Evolutionary conservation across 352 stramenopile genomes (phyloP), one percentile per base, ranked within the genome.

Genomic region (Halophytophthora polymorphica): DNA sequence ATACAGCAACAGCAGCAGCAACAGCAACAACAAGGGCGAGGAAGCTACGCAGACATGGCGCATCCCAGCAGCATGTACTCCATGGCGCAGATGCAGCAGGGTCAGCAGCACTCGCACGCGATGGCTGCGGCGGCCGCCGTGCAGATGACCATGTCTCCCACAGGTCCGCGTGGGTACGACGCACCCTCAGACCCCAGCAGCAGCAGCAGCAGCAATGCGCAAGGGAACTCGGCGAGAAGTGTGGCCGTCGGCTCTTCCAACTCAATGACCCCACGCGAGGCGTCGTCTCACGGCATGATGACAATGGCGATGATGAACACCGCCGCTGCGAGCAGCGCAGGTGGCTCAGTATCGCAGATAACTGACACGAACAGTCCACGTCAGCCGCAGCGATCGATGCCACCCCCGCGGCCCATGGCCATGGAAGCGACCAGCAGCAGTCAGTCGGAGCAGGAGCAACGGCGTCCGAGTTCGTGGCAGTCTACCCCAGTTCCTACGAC

Each of bases 231-330:
- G 48, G 22, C 23, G 25, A 67, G 44, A 39, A 49, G 28, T 18
- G 61, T 55, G 23, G 47, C n/a, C 22, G 57, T 48, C 6, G 45
- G 51, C 8, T 43, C 42, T 10, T 52, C 61, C 1, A 60, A 31
- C 8, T 34, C 58, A 45, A 65, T 77, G 29, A 51, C 56, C 12
- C 65, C 62, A 11, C 71, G 76, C 19, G 76, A 88, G 25, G 56
- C 50, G 1, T 68, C 77, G 4, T 79, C 76, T 19, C 74, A 56
- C 18, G 53, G 68, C 37, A 88, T 90, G 64, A 65, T 86, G 48
- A 77, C 64, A 50, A 65, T 87, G 41, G 61, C 64, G 10, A 77
- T 82, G 53, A 73, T 83, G 59, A 76, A 73, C 39, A 75, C 62
- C 34, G 49, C 38, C 25, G 23, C 35, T 8, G 54, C 39, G n/a